Evolutionary conservation across 345 rosid species (phyloP).

Genomic region (Bruguiera gymnorhiza): DNA sequence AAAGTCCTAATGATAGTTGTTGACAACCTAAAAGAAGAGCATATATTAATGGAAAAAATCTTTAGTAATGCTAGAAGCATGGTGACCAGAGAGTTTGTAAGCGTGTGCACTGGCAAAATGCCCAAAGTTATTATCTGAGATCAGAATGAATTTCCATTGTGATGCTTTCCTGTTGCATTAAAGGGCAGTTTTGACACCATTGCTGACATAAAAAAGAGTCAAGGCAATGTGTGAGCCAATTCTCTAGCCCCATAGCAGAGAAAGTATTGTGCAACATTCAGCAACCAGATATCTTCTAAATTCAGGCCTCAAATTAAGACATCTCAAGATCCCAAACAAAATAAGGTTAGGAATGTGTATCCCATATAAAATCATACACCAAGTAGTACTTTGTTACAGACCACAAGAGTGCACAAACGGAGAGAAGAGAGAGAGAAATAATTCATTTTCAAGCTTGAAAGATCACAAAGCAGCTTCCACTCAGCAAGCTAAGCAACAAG

Average conservation of each 20-base stretch:
- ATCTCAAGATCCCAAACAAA: too few species aligned
- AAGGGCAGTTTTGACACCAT: not conserved
- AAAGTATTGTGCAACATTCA: too few species aligned
- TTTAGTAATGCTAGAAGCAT: not conserved
- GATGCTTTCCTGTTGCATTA: not conserved
- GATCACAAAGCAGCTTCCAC: not conserved
- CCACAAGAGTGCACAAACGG: not conserved
- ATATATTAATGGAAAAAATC: not conserved
- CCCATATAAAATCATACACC: not conserved
- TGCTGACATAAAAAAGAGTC: not conserved
- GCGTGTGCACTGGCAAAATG: not conserved
- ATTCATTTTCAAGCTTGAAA: not conserved
- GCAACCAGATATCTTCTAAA: too few species aligned
- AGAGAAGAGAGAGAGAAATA: not conserved
- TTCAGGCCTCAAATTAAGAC: too few species aligned
- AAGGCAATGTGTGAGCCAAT: not conserved
- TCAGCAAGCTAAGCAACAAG: slow-evolving; percentile 4
- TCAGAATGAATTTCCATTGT: not conserved
- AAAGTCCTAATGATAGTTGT: not conserved
- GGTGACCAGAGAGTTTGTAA: too few species aligned
- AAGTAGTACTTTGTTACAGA: too few species aligned
- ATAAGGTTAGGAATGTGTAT: too few species aligned
- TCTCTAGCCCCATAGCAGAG: not conserved
- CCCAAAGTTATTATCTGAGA: not conserved
- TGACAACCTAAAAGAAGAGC: slow-evolving; percentile 6